phyloP scores from a whole-genome alignment of 768 basidiomycete genomes.

The Paxillus involutus region DNA sequence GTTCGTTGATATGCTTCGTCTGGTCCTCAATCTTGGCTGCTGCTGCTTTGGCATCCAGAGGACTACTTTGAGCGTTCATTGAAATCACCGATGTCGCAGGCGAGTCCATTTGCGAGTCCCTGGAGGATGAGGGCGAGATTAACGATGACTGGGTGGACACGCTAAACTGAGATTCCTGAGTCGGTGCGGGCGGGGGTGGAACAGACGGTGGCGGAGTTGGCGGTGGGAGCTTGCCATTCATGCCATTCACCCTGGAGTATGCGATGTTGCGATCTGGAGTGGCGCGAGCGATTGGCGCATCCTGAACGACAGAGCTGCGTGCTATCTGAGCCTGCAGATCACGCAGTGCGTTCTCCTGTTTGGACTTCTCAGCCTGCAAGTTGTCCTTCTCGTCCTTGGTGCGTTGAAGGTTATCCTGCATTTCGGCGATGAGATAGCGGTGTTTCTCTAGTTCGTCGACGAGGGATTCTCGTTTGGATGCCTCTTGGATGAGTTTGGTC shows the following conservation, averaged over 20 bases:
- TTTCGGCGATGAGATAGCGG: constrained; percentile 71
- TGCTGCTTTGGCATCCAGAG: constrained; percentile 54
- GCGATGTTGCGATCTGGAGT: constrained; percentile 51
- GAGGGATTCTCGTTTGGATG: constrained; percentile 72
- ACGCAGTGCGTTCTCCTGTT: constrained; percentile 66
- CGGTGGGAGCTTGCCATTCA: constrained; percentile 80
- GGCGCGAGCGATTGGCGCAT: constrained; percentile 52
- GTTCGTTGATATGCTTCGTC: constrained; percentile 74
- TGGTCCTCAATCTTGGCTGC: constrained; percentile 67
- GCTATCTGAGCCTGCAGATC: constrained; percentile 76
- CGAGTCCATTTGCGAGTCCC: constrained; percentile 70
- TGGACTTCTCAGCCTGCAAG: constrained; percentile 69
- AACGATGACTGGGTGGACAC: constrained; percentile 63
- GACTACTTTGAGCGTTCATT: constrained; percentile 33
- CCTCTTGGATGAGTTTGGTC: constrained; percentile 64
- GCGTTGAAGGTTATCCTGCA: constrained; percentile 75
- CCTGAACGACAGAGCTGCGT: constrained; percentile 45
- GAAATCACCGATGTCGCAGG: constrained; percentile 60
- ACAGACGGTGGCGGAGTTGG: constrained; percentile 81
- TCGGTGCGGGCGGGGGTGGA: constrained; percentile 79
- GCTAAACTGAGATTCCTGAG: constrained; percentile 51
- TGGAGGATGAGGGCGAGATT: constrained; percentile 57
- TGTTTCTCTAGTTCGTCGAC: constrained; percentile 76
- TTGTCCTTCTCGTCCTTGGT: constrained; percentile 82
- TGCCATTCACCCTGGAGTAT: constrained; percentile 56